Evolutionary conservation across 768 basidiomycete species (phyloP), one percentile per base, ranked within the genome.

Genomic region (Phaffia australis): DNA sequence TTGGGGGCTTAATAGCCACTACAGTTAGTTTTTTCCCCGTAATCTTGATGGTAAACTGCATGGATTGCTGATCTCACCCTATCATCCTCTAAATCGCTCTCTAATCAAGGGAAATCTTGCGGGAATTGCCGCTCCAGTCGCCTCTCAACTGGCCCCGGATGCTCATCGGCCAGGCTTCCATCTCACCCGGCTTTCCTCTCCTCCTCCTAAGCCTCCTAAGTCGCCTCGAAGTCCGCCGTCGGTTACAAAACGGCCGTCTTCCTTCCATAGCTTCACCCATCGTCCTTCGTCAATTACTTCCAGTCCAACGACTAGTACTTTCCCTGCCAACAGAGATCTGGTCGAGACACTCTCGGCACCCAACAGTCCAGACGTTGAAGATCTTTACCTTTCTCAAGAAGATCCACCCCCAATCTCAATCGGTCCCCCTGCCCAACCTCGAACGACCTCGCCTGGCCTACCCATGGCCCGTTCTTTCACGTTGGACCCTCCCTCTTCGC

Each of bases 1-100:
- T 86, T 66, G 87, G 85, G 0, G 81, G 86, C 4, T 80, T 90
- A 47, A 83, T 91, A 25, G 82, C 85, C 8, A 83, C 84, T 65
- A 84, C 87, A 0, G 66, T 67, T 47, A 49, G 66, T 67, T 25
- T 2, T 21, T 16, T 47, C 21, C n/a, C n/a, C 1, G 7, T 55
- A 21, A n/a, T 21, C 0, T 46, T 30, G n/a, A 21, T 63, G 19
- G 4, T 5, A 11, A 5, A 42, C 35, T 11, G 23, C 8, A 9
- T 18, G n/a, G 11, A 15, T 15, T 16, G 32, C 63, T 57, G 46
- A 65, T 29, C 50, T 25, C 8, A 56, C 1, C 5, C 23, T 32
- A 2, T 16, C 50, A 42, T 46, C 63, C 4, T 29, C 23, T 51
- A 52, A 35, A 56, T 11, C 58, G 21, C 18, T 35, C 35, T 5